Base-by-base conservation (phyloP, 805 yeast genomes). In the Candida adriatica region DNA sequence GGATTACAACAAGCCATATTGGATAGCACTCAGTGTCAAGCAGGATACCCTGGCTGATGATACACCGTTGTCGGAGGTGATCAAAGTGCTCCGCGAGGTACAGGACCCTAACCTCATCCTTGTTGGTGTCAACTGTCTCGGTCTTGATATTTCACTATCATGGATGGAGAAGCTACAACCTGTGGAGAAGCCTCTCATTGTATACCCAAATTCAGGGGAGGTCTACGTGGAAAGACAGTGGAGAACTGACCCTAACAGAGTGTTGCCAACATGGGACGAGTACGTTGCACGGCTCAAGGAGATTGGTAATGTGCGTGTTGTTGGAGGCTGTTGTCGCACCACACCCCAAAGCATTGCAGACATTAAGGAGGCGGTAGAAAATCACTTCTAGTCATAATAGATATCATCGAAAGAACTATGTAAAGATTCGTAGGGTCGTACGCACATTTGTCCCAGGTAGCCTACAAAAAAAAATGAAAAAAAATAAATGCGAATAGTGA, bases 281-380 rank as follows among this genome's bases (percentile, higher is more conserved):
- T 55, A 59, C 16, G 65, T 65, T 3, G 33, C 46, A 5, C 48
- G 53, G 13, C 71, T 79, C 72, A 39, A 58, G 14, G 30, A 41
- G 4, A 27, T 42, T 1, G 48, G 50, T 6, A 64, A 66, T 7
- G 67, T 68, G 2, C 63, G 66, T 21, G 63, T 79, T 7, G 59
- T 82, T 33, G 92, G 92, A 7, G 90, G 88, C 3, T 82, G 90
- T 53, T 82, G 90, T 41, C 64, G 85, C 43, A 78, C 85, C 1
- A 65, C 73, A 0, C 86, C 87, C 0, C 42, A 49, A 6, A 27
- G 18, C 13, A 44, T 42, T 13, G 18, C 16, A 3, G 27, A 25
- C 23, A 33, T 43, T 18, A 29, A 24, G 8, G 16, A 4, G 6
- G 31, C 39, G 6, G 24, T 39, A 8, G 13, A 18, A 4, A n/a